Base-by-base conservation (phyloP, 1,284 basidiomycete species). In the Ceratobasidium theobromae region DNA sequence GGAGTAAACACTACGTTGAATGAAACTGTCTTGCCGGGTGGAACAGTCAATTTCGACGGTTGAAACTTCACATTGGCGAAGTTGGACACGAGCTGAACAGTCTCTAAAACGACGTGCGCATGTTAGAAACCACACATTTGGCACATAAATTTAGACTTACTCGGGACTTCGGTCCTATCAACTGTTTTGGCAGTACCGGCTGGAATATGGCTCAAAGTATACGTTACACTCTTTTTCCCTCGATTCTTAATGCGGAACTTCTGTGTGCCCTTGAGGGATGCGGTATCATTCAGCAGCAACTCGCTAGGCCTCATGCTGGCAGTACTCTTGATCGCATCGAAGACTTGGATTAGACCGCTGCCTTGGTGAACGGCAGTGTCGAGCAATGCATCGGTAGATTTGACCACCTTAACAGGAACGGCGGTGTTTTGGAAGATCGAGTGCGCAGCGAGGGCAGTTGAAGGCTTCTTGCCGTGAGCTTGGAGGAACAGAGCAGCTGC, bases 231-330 rank as follows among this genome's bases (percentile, higher is more conserved):
- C 66, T 66, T 69, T 55, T 53, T 71, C 43, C 72, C 72, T 1
- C 66, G 55, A 67, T 76, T 76, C 53, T 48, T 65, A 21, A 75
- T 49, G 0, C 58, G 68, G 52, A 75, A 69, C 16, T 68, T 71
- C n/a, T 71, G 67, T 5, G 2, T 32, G 6, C 51, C 48, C 28
- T 71, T 68, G 67, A 75, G 71, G 73, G 87, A 76, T 0, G 82
- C 80, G 0, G 88, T 90, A 74, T 90, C 88, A 73, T 90, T 92
- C 57, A 89, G 76, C 67, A 85, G 75, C 25, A 90, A 75, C 72
- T 86, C 81, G 3, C 82, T 79, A 3, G 86, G 87, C 2, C 80
- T 80, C 33, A 90, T 76, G 23, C 81, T 71, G 3, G 85, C 84
- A 11, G 78, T 80, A 1, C 81, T 77, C 69, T 82, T 79, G 53